Evolutionary conservation across 768 basidiomycete genomes (phyloP).

Genomic region (Podaxis sp.): DNA sequence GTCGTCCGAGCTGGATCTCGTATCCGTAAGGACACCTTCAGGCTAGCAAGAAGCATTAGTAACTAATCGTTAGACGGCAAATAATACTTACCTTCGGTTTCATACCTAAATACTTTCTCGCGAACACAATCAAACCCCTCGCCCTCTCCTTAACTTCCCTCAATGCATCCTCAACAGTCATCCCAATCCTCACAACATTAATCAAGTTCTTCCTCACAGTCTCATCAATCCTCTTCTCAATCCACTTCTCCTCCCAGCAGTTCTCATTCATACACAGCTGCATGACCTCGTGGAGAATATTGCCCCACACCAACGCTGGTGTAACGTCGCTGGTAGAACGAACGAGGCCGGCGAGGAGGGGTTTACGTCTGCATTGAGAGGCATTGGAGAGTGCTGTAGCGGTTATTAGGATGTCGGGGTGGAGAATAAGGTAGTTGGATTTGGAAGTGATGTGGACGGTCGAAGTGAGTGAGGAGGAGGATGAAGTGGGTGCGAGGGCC

Average conservation of each 20-base stretch:
- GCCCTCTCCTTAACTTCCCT: conserved; percentile 38
- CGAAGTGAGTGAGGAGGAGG: conserved; percentile 32
- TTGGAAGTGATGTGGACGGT: conserved; percentile 60
- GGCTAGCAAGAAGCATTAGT: conserved; percentile 36
- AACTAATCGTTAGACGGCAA: neutral
- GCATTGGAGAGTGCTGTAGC: conserved; percentile 86
- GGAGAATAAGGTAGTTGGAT: conserved; percentile 75
- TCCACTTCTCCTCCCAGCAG: conserved; percentile 61
- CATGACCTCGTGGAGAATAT: conserved; percentile 89
- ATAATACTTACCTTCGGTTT: conserved; percentile 54
- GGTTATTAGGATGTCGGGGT: conserved; percentile 91
- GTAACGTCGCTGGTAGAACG: conserved; percentile 58
- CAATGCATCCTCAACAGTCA: conserved; percentile 33
- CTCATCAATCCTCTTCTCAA: conserved; percentile 58
- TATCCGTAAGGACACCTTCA: conserved; percentile 65
- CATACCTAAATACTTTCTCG: conserved; percentile 60
- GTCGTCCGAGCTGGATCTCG: conserved; percentile 48
- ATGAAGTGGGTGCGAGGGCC: conserved; percentile 28
- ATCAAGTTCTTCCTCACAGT: conserved; percentile 52
- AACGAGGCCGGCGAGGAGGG: conserved; percentile 69
- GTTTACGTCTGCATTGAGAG: conserved; percentile 80
- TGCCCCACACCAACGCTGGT: conserved; percentile 84
- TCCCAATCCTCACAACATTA: conserved; percentile 59
- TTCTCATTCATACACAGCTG: conserved; percentile 68
- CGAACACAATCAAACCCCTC: conserved; percentile 63